These are phyloP conservation scores for Bruguiera hainesii DNA, from an alignment of 441 rosid species.

Conservation along the genomic window DNA sequence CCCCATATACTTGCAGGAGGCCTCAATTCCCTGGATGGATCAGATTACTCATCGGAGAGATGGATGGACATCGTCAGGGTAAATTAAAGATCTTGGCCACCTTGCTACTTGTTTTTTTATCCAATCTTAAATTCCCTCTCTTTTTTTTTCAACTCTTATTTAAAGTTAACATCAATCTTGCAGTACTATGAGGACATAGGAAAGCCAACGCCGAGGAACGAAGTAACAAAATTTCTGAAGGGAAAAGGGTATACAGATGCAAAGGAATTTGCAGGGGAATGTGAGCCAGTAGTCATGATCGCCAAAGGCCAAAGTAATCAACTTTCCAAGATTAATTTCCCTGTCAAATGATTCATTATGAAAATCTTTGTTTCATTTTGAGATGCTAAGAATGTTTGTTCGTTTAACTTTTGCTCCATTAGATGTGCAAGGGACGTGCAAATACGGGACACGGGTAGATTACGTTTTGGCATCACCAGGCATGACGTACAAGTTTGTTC, in stretches of 20 bases:
- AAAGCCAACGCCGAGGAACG: conserved; percentile 73
- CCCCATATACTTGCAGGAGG: conserved; percentile 79
- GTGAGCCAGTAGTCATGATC: conserved; percentile 80
- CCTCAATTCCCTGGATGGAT: conserved; percentile 60
- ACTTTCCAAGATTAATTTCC: not conserved
- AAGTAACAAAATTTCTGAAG: conserved; percentile 61
- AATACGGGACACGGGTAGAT: conserved; percentile 79
- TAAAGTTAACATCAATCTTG: not conserved
- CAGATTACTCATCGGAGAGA: conserved; percentile 77
- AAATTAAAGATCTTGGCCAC: not conserved
- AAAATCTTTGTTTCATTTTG: no score
- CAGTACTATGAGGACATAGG: conserved; percentile 91
- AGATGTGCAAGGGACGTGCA: conserved; percentile 38
- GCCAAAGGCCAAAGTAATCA: conserved; percentile 84
- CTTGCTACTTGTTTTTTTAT: not conserved
- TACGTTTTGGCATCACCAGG: conserved; percentile 62
- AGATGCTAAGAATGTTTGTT: not conserved
- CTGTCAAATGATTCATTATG: no score
- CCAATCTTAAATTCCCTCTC: not conserved
- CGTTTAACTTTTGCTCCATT: conserved; percentile 5
- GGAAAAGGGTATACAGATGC: conserved; percentile 61
- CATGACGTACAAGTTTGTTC: conserved; percentile 57
- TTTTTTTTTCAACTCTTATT: not conserved
- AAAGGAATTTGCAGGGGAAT: conserved; percentile 76
- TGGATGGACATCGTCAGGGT: conserved; percentile 92